A percentile compares a stretch with the other conserved stretches of the same genome.
Conservation (phyloP, 108 stramenopile species). For the Fistulifera solaris region DNA sequence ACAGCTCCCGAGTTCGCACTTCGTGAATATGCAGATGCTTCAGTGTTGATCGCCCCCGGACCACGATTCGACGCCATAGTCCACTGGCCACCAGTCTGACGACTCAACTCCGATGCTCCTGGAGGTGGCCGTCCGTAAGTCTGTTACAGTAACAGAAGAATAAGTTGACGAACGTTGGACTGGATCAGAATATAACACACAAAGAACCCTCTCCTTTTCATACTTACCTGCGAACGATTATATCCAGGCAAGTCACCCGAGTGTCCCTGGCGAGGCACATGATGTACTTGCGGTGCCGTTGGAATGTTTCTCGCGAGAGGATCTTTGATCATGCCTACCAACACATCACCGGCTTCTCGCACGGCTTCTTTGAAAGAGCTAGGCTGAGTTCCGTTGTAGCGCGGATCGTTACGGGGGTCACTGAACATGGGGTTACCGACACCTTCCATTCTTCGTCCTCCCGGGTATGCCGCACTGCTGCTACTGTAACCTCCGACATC, state of each 20-base stretch:
- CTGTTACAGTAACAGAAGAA: not conserved
- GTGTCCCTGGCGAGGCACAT: conserved; percentile 27
- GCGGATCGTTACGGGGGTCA: conserved; percentile 61
- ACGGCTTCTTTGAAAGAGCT: conserved; percentile 29
- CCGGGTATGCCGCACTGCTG: conserved; percentile 2
- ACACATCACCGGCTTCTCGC: conserved; percentile 47
- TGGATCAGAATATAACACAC: too few relatives aligned
- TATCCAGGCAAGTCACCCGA: conserved; percentile 11
- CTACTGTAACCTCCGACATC: not conserved
- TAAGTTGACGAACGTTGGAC: too few relatives aligned
- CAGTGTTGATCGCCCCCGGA: conserved; percentile 39
- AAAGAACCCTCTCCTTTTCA: too few relatives aligned
- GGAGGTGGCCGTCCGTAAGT: conserved; percentile 51
- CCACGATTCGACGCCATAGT: conserved; percentile 86
- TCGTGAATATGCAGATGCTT: not conserved
- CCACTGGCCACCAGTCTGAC: conserved; percentile 78
- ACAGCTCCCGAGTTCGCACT: conserved; percentile 25
- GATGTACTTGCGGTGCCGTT: conserved; percentile 4
- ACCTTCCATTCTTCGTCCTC: conserved; percentile 63
- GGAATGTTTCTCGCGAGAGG: conserved; percentile 59
- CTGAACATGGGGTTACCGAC: conserved; percentile 86
- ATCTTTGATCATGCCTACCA: conserved; percentile 83
- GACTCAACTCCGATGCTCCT: conserved; percentile 55
- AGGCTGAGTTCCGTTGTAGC: conserved; percentile 1
- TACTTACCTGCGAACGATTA: conserved; percentile 3